These are phyloP conservation scores for Alternaria triticina DNA, from an alignment of 2,329 filamentous ascomycete species.

Conservation along the genomic window DNA sequence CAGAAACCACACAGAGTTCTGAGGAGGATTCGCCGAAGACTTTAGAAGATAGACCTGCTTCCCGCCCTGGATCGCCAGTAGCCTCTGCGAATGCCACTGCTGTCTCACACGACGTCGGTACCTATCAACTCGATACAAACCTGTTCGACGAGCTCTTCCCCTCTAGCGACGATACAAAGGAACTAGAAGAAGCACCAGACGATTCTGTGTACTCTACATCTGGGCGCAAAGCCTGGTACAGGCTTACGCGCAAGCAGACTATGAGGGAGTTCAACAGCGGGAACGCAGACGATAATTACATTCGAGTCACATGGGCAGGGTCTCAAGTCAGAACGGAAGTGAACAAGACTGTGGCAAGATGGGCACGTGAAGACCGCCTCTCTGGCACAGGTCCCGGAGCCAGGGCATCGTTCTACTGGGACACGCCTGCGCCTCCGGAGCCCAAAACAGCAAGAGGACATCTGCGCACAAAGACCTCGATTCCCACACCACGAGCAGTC, in stretches of 20 bases:
- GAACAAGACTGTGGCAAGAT: conserved; percentile 44
- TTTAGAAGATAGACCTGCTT: background rate
- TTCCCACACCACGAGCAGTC: conserved; percentile 20
- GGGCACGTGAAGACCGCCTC: conserved; percentile 48
- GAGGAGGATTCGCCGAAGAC: background rate
- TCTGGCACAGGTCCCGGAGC: conserved; percentile 44
- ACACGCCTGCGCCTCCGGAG: conserved; percentile 33
- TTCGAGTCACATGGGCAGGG: conserved; percentile 46
- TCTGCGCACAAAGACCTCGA: conserved; percentile 32
- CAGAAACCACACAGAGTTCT: background rate
- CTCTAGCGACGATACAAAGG: background rate
- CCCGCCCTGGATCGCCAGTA: background rate
- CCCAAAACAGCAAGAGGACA: conserved; percentile 21
- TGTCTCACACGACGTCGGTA: background rate
- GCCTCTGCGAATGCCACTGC: background rate
- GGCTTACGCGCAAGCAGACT: conserved; percentile 47
- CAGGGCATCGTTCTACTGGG: conserved; percentile 49
- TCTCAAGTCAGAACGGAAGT: conserved; percentile 43
- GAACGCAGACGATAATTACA: conserved; percentile 43
- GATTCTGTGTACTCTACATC: conserved; percentile 44
- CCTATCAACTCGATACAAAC: conserved; percentile 19
- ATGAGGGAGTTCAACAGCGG: conserved; percentile 48
- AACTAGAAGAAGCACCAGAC: conserved; percentile 28
- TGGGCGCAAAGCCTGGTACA: conserved; percentile 49
- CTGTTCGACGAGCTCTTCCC: conserved; percentile 40